phyloP scores from a whole-genome alignment of 257 asterid genomes.

The Nicotiana knightiana region DNA sequence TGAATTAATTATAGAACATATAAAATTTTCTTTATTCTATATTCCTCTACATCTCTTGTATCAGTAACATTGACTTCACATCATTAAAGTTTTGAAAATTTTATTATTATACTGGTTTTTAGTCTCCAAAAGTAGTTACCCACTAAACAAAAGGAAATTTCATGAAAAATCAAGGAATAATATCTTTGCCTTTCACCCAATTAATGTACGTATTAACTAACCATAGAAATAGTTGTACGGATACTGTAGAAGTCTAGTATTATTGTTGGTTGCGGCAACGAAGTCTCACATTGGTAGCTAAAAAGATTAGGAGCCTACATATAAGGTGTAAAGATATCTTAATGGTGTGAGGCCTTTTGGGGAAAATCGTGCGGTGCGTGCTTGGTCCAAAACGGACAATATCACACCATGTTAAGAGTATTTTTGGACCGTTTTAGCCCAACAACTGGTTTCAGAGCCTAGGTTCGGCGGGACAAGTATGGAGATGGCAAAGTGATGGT shows the following conservation, averaged over 20 bases:
- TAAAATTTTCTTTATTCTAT: neutral
- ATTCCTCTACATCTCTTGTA: neutral
- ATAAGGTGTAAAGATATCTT: no score
- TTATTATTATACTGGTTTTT: neutral
- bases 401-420: no score
- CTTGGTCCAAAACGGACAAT: no score
- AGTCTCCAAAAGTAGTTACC: neutral
- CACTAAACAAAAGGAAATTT: neutral
- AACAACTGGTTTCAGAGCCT: no score
- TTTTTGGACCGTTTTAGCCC: no score
- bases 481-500: no score
- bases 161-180: conserved; percentile 2
- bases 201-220: neutral
- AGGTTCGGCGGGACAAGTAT: no score
- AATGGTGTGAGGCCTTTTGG: no score
- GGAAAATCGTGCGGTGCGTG: no score
- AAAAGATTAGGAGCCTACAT: no score
- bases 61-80: neutral
- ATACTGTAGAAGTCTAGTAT: neutral
- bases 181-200: neutral
- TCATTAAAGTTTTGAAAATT: neutral
- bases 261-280: no score
- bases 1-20: neutral
- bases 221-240: neutral
- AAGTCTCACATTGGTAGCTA: no score